Evolutionary conservation across 2,329 filamentous ascomycete species (phyloP).

Genomic region (Colletotrichum eleusines): DNA sequence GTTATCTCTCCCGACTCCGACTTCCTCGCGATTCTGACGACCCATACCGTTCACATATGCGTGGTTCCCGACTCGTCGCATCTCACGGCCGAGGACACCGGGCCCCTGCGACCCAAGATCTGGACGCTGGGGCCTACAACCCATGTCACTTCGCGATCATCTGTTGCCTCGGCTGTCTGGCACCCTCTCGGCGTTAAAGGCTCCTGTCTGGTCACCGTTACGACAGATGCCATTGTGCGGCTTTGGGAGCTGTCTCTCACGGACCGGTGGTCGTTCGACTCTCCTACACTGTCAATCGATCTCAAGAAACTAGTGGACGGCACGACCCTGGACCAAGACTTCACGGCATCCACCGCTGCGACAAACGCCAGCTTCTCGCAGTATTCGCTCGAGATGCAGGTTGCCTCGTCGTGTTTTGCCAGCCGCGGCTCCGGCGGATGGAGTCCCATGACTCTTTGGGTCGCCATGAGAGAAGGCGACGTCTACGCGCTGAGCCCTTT

Average conservation of each 20-base stretch:
- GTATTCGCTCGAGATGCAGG: constrained; percentile 93
- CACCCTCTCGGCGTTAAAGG: constrained; percentile 90
- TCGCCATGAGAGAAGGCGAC: constrained; percentile 95
- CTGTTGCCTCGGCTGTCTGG: constrained; percentile 87
- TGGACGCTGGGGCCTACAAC: constrained; percentile 94
- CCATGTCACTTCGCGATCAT: constrained; percentile 87
- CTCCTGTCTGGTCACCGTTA: constrained; percentile 87
- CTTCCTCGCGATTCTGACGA: constrained; percentile 86
- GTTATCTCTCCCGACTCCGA: constrained; percentile 84
- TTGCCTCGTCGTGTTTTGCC: constrained; percentile 87
- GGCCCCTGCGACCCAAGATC: constrained; percentile 82
- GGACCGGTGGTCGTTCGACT: constrained; percentile 88
- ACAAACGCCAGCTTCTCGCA: constrained; percentile 88
- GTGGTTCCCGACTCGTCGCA: constrained; percentile 85
- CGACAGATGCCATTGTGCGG: constrained; percentile 86
- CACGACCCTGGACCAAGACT: constrained; percentile 83
- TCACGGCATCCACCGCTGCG: constrained; percentile 79
- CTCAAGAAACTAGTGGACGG: constrained; percentile 90
- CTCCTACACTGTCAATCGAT: constrained; percentile 86
- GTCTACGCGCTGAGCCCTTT: constrained; percentile 94
- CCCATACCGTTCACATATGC: constrained; percentile 88
- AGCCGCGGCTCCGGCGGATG: constrained; percentile 79
- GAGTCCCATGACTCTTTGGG: constrained; percentile 96
- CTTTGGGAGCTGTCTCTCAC: constrained; percentile 90
- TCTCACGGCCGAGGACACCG: constrained; percentile 75